A percentile compares a stretch with the other conserved stretches of the same genome.
Evolutionary conservation across 306 rosid genomes (phyloP).

Genomic region (Sicyos edulis): DNA sequence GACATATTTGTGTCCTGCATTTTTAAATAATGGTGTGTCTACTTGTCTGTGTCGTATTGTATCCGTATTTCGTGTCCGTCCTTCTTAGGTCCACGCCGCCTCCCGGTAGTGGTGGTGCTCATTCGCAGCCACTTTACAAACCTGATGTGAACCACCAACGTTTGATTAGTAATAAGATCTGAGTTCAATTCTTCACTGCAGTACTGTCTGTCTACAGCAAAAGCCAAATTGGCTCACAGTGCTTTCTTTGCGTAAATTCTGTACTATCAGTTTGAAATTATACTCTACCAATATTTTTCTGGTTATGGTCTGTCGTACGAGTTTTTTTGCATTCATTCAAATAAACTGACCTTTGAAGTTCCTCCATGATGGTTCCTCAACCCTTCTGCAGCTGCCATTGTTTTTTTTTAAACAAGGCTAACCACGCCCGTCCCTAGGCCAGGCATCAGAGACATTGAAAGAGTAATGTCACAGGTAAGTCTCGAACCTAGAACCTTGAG

Average conservation of each 20-base stretch:
- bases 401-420: no score
- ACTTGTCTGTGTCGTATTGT: background rate
- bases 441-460: no score
- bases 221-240: no score
- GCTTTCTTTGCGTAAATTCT: background rate
- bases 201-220: background rate
- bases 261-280: background rate
- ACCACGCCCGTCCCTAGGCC: no score
- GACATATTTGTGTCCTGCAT: no score
- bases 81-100: constrained; percentile 73
- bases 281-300: constrained; percentile 2
- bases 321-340: background rate
- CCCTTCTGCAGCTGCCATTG: no score
- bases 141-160: constrained; percentile 34
- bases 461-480: no score
- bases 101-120: constrained; percentile 27
- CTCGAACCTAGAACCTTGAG: no score
- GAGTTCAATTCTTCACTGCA: constrained; percentile 12
- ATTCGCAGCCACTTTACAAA: constrained; percentile 33
- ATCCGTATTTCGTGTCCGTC: constrained; percentile 52
- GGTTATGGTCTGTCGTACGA: background rate
- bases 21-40: no score
- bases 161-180: constrained; percentile 27
- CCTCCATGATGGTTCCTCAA: no score
- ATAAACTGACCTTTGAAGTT: background rate